Conservation (phyloP, 2,329 filamentous ascomycete genomes). For the Xylariaceae sp. region DNA sequence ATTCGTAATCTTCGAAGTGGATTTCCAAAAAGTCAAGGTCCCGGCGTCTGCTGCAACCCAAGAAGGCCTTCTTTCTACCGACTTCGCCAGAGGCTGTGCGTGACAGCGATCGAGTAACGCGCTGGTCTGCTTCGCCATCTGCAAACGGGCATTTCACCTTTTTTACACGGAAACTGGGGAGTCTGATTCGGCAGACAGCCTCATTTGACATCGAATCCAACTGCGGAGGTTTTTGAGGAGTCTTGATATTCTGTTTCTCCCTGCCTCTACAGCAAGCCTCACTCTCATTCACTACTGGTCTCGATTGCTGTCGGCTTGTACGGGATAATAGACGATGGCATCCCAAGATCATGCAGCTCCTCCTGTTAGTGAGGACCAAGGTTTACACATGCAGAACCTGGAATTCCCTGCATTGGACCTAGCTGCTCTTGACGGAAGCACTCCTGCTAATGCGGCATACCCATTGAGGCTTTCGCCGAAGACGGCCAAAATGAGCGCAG, state of each 20-base stretch:
- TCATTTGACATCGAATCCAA: neutral
- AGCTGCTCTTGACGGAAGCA: conserved; percentile 3
- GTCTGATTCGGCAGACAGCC: neutral
- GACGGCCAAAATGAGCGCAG: conserved; percentile 33
- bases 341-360: conserved; percentile 3
- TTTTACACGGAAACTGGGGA: no score
- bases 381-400: conserved; percentile 3
- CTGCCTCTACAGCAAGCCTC: neutral
- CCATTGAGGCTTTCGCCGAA: conserved; percentile 3
- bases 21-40: neutral
- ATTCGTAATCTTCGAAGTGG: neutral
- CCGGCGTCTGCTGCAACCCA: neutral
- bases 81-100: neutral
- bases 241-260: neutral
- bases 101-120: neutral
- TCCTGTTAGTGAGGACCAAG: conserved; percentile 2
- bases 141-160: neutral
- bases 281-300: neutral
- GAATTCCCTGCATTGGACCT: conserved; percentile 1
- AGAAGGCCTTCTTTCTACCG: neutral
- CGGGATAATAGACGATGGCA: conserved; percentile 3
- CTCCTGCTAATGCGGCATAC: neutral
- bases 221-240: neutral
- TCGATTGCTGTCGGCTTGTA: neutral
- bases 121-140: conserved; percentile 1